Evolutionary conservation across 2,329 filamentous ascomycete species (phyloP), one percentile per base, ranked within the genome.

Genomic region (Penicillium decumbens): DNA sequence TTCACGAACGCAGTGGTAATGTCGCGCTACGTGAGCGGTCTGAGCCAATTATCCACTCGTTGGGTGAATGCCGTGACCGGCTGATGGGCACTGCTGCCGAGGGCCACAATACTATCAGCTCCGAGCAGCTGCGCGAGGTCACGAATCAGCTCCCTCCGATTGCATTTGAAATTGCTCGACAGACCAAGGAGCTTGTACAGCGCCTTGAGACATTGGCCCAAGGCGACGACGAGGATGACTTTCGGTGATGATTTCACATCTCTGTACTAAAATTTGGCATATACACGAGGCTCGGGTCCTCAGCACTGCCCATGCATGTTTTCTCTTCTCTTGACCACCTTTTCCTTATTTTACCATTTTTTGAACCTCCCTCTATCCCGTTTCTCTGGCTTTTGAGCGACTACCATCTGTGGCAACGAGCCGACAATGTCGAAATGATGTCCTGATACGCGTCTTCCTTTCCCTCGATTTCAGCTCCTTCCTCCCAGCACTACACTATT

Each of bases 91-190:
- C 84, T 49, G 79, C 80, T 49, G 73, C 81, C 30, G 80, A 80
- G 30, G 85, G 84, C 24, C 75, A 80, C 56, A 77, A 80, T 7
- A 78, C 86, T 24, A 79, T 77, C 6, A 76, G 77, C 41, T 71
- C 75, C 13, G 75, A 75, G 35, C 73, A 80, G 41, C 56, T 70
- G 18, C 72, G 70, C 6, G 75, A 76, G 63, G 85, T 85, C 75
- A 85, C 80, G 47, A 83, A 86, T 66, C 84, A 81, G 25, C 73
- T 95, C 43, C 88, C 88, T 9, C 88, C 88, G 2, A 83, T 93
- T 58, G 88, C 88, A n/a, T 95, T 95, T 69, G 87, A 89, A 70
- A 86, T 92, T 65, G 89, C 87, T 6, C 79, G 87, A 51, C 87
- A 90, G 70, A 87, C 86, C 44, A 93, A 92, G 75, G 88, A 88